These are phyloP conservation scores for Hypoxylon lienhwacheense DNA, from an alignment of 495 filamentous ascomycete genomes.

Conservation along the genomic window DNA sequence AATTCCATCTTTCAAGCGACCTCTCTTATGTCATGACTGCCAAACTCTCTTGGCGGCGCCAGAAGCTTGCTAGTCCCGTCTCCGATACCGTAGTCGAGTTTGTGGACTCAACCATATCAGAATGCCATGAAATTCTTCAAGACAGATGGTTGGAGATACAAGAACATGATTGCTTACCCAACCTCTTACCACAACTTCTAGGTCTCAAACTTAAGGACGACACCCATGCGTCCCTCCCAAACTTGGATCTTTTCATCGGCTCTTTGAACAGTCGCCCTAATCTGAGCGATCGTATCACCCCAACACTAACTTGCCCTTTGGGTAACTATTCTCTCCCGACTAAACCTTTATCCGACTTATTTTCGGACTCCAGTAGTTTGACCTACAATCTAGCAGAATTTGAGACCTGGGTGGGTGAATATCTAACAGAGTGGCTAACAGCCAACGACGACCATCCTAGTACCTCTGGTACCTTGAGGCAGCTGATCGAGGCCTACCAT, in stretches of 20 bases:
- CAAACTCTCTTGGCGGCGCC: constrained; percentile 53
- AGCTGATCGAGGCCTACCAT: constrained; percentile 32
- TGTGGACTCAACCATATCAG: constrained; percentile 14
- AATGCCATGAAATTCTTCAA: not conserved
- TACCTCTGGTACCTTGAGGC: constrained; percentile 15
- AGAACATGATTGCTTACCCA: not conserved
- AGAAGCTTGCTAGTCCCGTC: constrained; percentile 43
- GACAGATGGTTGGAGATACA: constrained; percentile 18
- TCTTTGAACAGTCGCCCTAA: not conserved
- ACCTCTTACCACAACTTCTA: not conserved
- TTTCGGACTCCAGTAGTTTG: not conserved
- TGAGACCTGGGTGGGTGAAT: constrained; percentile 27
- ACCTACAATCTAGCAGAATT: constrained; percentile 5
- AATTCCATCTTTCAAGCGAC: constrained; percentile 41
- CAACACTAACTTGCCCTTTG: not conserved
- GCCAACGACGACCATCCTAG: not conserved
- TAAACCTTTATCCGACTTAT: not conserved
- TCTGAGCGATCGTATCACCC: not conserved
- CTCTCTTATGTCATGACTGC: constrained; percentile 49
- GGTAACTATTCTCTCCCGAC: not conserved
- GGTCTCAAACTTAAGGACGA: constrained; percentile 10
- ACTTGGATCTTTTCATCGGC: constrained; percentile 9
- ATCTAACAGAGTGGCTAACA: constrained; percentile 6
- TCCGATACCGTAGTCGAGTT: constrained; percentile 12
- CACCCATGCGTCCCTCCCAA: not conserved